phyloP scores from a whole-genome alignment of 306 rosid species.

The Mimosa pudica region DNA sequence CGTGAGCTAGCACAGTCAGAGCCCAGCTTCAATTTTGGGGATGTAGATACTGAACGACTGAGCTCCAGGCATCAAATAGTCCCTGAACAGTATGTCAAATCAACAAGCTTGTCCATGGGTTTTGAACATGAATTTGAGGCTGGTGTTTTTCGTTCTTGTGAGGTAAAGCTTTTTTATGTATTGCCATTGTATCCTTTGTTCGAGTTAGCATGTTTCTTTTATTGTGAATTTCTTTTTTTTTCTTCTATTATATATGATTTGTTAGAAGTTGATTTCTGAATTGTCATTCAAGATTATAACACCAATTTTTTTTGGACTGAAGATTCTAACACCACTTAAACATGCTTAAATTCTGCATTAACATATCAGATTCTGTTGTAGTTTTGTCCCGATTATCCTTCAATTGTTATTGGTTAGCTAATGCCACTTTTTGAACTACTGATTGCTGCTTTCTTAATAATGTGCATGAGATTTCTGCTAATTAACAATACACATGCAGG shows the following conservation, averaged over 20 bases:
- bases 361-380: background rate
- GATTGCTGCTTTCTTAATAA: background rate
- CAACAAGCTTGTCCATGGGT: conserved; percentile 31
- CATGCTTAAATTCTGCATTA: background rate
- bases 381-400: background rate
- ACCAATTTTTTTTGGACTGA: too few relatives aligned
- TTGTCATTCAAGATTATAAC: background rate
- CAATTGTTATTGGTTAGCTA: background rate
- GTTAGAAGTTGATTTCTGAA: background rate
- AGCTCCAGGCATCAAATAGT: conserved; percentile 29
- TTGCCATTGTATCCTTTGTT: background rate
- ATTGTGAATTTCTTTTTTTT: background rate
- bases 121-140: conserved; percentile 46
- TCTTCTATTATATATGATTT: background rate
- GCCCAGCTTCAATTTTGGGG: conserved; percentile 37
- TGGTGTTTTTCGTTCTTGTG: conserved; percentile 40
- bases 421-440: conserved; percentile 15
- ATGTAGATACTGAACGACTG: conserved; percentile 27
- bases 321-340: background rate
- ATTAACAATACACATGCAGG: conserved; percentile 28
- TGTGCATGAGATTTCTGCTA: conserved; percentile 11
- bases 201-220: background rate
- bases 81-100: conserved; percentile 41
- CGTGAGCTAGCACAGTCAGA: conserved; percentile 65
- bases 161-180: conserved; percentile 50